phyloP scores from a whole-genome alignment of 2,329 filamentous ascomycete species.

The Tolypocladium tundrense region DNA sequence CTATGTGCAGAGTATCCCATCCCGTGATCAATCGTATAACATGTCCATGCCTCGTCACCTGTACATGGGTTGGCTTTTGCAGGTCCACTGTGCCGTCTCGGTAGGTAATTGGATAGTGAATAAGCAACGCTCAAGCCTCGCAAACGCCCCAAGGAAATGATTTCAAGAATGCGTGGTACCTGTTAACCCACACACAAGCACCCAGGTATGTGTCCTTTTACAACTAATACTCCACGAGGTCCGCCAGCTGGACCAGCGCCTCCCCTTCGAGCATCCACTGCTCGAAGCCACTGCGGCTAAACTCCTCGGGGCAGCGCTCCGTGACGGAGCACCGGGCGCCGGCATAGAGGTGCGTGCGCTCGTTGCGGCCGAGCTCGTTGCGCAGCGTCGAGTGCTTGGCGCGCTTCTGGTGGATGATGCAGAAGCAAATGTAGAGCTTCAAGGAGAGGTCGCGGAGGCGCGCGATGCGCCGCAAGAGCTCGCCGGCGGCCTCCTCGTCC shows the following conservation, averaged over 20 bases:
- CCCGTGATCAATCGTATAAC: background rate
- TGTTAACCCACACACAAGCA: background rate
- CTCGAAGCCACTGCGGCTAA: background rate
- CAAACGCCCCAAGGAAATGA: background rate
- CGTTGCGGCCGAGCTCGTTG: background rate
- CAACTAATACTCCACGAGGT: background rate
- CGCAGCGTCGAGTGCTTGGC: background rate
- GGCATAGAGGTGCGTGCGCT: background rate
- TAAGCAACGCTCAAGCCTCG: background rate
- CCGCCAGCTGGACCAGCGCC: background rate
- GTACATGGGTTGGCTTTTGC: background rate
- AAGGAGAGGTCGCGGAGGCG: background rate
- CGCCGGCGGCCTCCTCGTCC: background rate
- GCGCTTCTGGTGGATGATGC: background rate
- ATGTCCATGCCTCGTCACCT: background rate
- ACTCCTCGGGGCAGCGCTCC: background rate
- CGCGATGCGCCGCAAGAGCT: background rate
- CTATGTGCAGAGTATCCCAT: background rate
- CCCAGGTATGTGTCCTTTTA: background rate
- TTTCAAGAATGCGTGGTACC: background rate
- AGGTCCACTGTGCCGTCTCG: background rate
- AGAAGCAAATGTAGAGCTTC: constrained; percentile 1
- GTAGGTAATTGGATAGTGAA: background rate
- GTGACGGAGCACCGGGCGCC: background rate
- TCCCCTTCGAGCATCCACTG: background rate